Conservation (phyloP, 2,329 filamentous ascomycete genomes). For the Pyrenochaeta sp. region DNA sequence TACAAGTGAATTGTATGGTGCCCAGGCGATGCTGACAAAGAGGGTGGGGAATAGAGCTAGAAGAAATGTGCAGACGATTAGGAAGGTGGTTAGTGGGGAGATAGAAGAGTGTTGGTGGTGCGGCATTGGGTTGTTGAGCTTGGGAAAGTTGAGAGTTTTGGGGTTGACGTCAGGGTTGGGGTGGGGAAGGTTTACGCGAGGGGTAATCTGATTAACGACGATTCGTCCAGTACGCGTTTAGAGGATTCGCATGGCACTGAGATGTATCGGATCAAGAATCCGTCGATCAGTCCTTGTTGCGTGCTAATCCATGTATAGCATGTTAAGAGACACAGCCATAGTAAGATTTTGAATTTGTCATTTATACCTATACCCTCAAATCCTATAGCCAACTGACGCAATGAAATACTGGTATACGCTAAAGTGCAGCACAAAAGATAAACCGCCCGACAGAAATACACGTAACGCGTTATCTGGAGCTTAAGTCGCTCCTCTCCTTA, state of each 20-base stretch:
- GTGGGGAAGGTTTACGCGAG: conserved; percentile 1
- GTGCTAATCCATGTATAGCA: too few relatives aligned
- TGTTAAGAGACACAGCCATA: too few relatives aligned
- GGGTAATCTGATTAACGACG: neutral
- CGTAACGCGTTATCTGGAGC: too few relatives aligned
- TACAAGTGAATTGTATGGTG: conserved; percentile 41
- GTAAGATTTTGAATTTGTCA: too few relatives aligned
- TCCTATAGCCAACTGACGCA: too few relatives aligned
- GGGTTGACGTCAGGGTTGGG: conserved; percentile 5
- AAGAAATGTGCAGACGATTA: conserved; percentile 60
- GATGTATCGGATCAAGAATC: neutral
- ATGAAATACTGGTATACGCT: too few relatives aligned
- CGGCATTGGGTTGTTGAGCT: conserved; percentile 24
- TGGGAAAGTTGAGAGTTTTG: conserved; percentile 12
- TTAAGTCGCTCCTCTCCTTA: neutral
- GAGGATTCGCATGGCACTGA: neutral
- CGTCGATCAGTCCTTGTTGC: neutral
- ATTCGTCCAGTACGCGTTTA: neutral
- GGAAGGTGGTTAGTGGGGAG: conserved; percentile 50
- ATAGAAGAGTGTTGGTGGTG: conserved; percentile 34
- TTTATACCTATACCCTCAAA: too few relatives aligned
- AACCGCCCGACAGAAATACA: too few relatives aligned
- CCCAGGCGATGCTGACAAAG: conserved; percentile 54
- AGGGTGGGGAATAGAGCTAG: conserved; percentile 60
- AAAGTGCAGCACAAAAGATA: too few relatives aligned